Percentiles rank a stretch among this genome's conserved stretches.
Conservation (phyloP, 768 basidiomycete genomes). For the Pilatotrama ljubarskyi region DNA sequence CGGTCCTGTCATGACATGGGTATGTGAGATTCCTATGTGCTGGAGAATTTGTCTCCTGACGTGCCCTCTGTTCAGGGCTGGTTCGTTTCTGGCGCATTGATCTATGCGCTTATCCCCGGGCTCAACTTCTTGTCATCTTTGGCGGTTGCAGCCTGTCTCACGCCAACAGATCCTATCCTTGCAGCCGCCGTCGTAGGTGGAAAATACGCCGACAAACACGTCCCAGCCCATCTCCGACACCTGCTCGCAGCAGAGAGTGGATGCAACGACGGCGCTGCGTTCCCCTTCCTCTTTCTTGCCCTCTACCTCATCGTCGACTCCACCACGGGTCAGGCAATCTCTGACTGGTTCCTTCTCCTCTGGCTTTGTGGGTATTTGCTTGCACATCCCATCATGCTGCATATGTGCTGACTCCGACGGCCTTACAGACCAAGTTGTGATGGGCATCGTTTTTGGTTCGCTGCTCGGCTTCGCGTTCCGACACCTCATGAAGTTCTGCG, state of each 20-base stretch:
- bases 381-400: background rate
- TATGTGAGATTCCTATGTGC: slow-evolving; percentile 39
- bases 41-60: background rate
- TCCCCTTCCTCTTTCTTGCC: slow-evolving; percentile 89
- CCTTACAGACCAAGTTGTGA: slow-evolving; percentile 68
- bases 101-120: slow-evolving; percentile 88
- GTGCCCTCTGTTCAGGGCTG: slow-evolving; percentile 63
- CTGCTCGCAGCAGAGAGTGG: slow-evolving; percentile 77
- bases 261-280: slow-evolving; percentile 96
- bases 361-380: slow-evolving; percentile 71
- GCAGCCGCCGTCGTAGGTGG: slow-evolving; percentile 93
- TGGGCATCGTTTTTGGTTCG: slow-evolving; percentile 76
- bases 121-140: slow-evolving; percentile 88
- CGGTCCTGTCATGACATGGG: slow-evolving; percentile 82
- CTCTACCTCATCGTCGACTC: slow-evolving; percentile 81
- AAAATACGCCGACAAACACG: slow-evolving; percentile 97
- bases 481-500: slow-evolving; percentile 91
- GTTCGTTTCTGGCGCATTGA: slow-evolving; percentile 90
- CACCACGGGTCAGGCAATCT: slow-evolving; percentile 61
- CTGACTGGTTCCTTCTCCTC: slow-evolving; percentile 85
- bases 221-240: slow-evolving; percentile 76
- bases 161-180: slow-evolving; percentile 93
- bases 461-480: slow-evolving; percentile 78
- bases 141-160: slow-evolving; percentile 89
- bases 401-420: slow-evolving; percentile 1